Evolutionary conservation across 2,329 filamentous ascomycete genomes (phyloP), one percentile per base, ranked within the genome.

Genomic region (Xylaria sp.): DNA sequence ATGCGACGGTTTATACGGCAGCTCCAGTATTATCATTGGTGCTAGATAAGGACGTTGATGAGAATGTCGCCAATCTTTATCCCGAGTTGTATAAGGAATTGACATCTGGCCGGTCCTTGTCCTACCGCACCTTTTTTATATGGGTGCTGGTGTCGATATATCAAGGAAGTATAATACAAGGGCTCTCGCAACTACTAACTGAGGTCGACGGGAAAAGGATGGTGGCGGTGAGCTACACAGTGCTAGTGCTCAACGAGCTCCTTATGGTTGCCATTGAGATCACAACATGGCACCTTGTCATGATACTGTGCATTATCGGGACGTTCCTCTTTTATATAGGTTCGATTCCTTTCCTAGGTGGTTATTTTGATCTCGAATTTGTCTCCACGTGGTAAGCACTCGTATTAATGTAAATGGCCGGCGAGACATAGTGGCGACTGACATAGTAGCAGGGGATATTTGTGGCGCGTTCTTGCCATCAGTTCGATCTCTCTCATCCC

Each of bases 51-150:
- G 96, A 99, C 76, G 95, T 99, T 5, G 94, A 98, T 77, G 95
- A 98, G 81, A 90, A 92, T 61, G 87, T 99, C 5, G 94, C 96
- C 23, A 98, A 96, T 74, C 86, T 99, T 4, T 99, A 99, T 79
- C 97, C 96, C 0, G 96, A 99, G 77, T 87, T 99, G 1, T 99
- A 99, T 86, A 97, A 97, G 78, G 97, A 99, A 79, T 86, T 99
- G n/a, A 98, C 95, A 0, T 88, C 90, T 0, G 95, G 95, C 10
- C 91, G 92, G 16, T 94, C 92, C 5, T 86, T 99, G 21, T 94
- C 91, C 60, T 98, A 98, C 81, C 90, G 92, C 63, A 97, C 94
- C 12, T 99, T 99, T 83, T 97, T 98, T 83, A 90, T 95, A 71
- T 99, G 97, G 97, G 93, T 98, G 5, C 86, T 94, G 18, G 93